These are phyloP conservation scores for Candida orba DNA, from an alignment of 805 yeast species.

Conservation along the genomic window DNA sequence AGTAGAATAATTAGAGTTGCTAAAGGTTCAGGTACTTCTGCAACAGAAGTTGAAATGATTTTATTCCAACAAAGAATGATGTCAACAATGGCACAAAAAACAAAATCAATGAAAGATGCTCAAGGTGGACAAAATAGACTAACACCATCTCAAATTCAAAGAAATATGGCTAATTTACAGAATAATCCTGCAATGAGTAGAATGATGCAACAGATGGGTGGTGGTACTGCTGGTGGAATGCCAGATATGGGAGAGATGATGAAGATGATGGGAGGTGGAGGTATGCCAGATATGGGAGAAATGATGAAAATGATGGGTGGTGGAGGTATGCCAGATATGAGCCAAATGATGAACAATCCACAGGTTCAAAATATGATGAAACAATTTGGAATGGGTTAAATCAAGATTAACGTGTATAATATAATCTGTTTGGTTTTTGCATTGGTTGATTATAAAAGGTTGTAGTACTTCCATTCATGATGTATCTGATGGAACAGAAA, in stretches of 20 bases:
- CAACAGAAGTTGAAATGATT: slow-evolving; percentile 88
- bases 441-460: not conserved
- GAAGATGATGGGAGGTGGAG: slow-evolving; percentile 55
- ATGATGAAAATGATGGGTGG: slow-evolving; percentile 53
- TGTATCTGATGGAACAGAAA: no score
- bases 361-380: slow-evolving; percentile 42
- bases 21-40: slow-evolving; percentile 88
- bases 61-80: slow-evolving; percentile 87
- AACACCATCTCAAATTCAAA: slow-evolving; percentile 35
- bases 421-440: not conserved
- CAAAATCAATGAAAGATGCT: slow-evolving; percentile 43
- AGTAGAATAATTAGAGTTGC: slow-evolving; percentile 85
- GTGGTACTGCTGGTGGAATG: slow-evolving; percentile 49
- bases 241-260: slow-evolving; percentile 60
- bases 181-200: slow-evolving; percentile 74
- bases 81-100: slow-evolving; percentile 83
- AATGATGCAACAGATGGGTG: slow-evolving; percentile 60
- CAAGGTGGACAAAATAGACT: slow-evolving; percentile 44
- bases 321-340: slow-evolving; percentile 35
- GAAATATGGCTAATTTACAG: slow-evolving; percentile 55
- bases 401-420: not conserved
- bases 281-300: slow-evolving; percentile 62
- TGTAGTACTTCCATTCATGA: no score
- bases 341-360: slow-evolving; percentile 33
- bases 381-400: slow-evolving; percentile 32